phyloP scores from a whole-genome alignment of 1,139 yeast genomes.

The Yamadazyma sp. region DNA sequence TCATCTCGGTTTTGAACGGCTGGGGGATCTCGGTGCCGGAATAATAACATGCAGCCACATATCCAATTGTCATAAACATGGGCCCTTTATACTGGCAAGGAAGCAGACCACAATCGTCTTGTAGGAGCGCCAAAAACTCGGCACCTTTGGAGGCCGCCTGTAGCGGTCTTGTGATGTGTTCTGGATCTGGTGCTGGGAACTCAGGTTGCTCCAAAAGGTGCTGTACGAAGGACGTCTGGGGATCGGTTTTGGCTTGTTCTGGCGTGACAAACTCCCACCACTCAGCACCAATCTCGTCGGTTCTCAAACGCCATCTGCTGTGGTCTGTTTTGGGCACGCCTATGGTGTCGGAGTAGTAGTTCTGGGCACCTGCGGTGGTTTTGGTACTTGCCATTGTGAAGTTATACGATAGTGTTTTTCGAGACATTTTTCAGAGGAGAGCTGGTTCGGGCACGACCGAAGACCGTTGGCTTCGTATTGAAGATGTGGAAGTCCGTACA shows the following conservation, averaged over 20 bases:
- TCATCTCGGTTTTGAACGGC: conserved; percentile 65
- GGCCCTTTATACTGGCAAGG: conserved; percentile 97
- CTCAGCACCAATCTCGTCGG: conserved; percentile 74
- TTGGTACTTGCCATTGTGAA: too few species aligned
- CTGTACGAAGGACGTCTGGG: conserved; percentile 59
- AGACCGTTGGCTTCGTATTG: too few species aligned
- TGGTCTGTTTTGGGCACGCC: conserved; percentile 71
- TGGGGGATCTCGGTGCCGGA: conserved; percentile 69
- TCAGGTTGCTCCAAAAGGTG: conserved; percentile 51
- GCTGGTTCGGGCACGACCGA: too few species aligned
- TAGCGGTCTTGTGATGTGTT: conserved; percentile 40
- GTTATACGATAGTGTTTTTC: too few species aligned
- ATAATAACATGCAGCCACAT: conserved; percentile 72
- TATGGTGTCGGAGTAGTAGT: conserved; percentile 57
- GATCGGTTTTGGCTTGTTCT: conserved; percentile 36
- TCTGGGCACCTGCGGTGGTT: neutral
- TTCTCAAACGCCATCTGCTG: conserved; percentile 69
- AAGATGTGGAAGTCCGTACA: too few species aligned
- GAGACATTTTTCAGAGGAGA: too few species aligned
- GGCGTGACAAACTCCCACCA: conserved; percentile 70
- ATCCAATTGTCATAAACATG: conserved; percentile 94
- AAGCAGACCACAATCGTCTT: conserved; percentile 80
- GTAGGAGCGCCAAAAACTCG: conserved; percentile 62
- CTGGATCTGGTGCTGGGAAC: conserved; percentile 44
- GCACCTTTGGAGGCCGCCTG: conserved; percentile 79